phyloP scores from a whole-genome alignment of 192 early-diverging fungal species.

The Rhizophagus sp. region DNA sequence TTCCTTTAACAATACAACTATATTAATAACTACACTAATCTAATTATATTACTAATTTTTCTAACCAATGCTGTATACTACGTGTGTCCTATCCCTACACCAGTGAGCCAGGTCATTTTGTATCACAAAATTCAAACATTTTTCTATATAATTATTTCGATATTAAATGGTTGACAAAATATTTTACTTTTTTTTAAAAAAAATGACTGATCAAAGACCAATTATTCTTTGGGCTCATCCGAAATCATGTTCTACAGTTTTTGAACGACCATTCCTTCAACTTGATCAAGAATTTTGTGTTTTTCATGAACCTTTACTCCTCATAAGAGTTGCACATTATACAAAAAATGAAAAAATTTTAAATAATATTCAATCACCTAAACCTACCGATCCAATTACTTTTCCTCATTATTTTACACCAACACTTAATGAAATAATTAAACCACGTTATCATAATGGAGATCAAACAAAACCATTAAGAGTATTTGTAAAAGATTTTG shows the following conservation, averaged over 20 bases:
- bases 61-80: too few species aligned
- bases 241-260: neutral
- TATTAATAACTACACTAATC: too few species aligned
- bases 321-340: neutral
- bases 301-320: slow-evolving; percentile 5
- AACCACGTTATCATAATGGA: neutral
- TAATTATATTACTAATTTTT: too few species aligned
- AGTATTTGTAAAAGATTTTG: slow-evolving; percentile 16
- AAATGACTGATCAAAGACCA: slow-evolving; percentile 3
- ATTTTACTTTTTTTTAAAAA: neutral
- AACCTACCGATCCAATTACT: slow-evolving; percentile 11
- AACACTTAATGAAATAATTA: neutral
- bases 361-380: neutral
- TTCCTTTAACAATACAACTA: too few species aligned
- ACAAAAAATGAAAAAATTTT: neutral
- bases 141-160: too few species aligned
- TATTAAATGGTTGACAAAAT: slow-evolving; percentile 36
- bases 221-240: slow-evolving; percentile 13
- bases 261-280: slow-evolving; percentile 16
- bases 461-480: neutral
- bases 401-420: neutral
- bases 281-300: slow-evolving; percentile 1
- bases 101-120: too few species aligned
- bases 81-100: too few species aligned
- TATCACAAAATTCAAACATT: too few species aligned